Evolutionary conservation across 176 grass and related monocot species (phyloP).

Genomic region (Zea luxurians): DNA sequence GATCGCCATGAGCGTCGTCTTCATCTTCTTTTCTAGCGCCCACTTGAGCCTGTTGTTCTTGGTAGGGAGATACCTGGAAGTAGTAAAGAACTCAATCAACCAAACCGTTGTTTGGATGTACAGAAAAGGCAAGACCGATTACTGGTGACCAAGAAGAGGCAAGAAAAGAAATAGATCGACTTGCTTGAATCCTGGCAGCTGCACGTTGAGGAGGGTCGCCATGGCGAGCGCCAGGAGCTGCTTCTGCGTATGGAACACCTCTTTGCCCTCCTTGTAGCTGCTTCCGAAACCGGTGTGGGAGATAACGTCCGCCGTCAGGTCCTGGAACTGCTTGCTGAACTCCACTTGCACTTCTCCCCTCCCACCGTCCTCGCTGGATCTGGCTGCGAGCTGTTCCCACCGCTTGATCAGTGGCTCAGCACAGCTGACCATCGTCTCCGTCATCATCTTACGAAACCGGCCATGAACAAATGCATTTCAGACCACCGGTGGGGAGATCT

Average conservation of each 20-base stretch:
- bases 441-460: conserved; percentile 29
- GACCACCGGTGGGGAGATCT: no score
- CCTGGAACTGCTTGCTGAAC: conserved; percentile 41
- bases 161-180: background rate
- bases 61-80: conserved; percentile 50
- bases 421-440: conserved; percentile 40
- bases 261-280: conserved; percentile 47
- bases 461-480: no score
- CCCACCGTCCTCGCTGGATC: background rate
- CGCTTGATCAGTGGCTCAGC: conserved; percentile 32
- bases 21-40: conserved; percentile 49
- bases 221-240: conserved; percentile 30
- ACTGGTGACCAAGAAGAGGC: background rate
- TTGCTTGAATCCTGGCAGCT: conserved; percentile 51
- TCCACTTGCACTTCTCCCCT: conserved; percentile 33
- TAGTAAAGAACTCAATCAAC: background rate
- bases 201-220: conserved; percentile 39
- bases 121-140: background rate
- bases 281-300: conserved; percentile 54
- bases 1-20: conserved; percentile 29
- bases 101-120: background rate
- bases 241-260: conserved; percentile 51
- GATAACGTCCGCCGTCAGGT: conserved; percentile 54
- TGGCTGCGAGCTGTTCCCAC: conserved; percentile 32
- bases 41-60: conserved; percentile 40